Evolutionary conservation across 768 basidiomycete genomes (phyloP).

Genomic region (Lenzites betulinus): DNA sequence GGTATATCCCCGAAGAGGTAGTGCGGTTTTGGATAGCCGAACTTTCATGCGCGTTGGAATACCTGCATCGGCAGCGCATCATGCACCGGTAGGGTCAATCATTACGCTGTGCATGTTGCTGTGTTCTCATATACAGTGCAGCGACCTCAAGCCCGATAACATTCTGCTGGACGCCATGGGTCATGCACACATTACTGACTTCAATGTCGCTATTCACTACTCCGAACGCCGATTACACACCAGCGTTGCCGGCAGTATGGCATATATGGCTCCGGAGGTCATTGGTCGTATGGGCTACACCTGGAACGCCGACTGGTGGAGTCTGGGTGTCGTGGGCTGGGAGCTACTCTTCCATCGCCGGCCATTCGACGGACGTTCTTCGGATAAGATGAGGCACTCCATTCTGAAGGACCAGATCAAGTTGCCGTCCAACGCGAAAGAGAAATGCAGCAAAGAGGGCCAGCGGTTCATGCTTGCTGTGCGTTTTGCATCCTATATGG

Average conservation of each 20-base stretch:
- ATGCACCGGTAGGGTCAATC: conserved; percentile 77
- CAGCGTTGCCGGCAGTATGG: conserved; percentile 97
- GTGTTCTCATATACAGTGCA: conserved; percentile 34
- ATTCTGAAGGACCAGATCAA: conserved; percentile 79
- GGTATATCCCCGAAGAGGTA: conserved; percentile 63
- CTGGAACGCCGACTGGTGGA: conserved; percentile 96
- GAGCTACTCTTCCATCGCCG: conserved; percentile 83
- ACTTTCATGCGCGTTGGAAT: conserved; percentile 79
- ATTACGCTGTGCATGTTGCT: not conserved
- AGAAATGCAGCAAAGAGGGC: conserved; percentile 65
- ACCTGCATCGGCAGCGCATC: conserved; percentile 89
- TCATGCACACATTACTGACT: conserved; percentile 96
- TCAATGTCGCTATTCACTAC: conserved; percentile 98
- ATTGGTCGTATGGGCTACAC: conserved; percentile 89
- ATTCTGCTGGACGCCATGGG: conserved; percentile 91
- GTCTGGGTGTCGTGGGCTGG: conserved; percentile 86
- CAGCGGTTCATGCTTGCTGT: conserved; percentile 70
- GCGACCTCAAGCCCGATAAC: conserved; percentile 97
- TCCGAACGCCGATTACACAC: conserved; percentile 87
- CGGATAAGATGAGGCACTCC: conserved; percentile 84
- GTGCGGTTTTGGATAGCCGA: conserved; percentile 92
- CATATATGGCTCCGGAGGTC: conserved; percentile 99
- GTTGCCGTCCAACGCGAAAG: conserved; percentile 70
- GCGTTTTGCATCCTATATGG: conserved; percentile 31
- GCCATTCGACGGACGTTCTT: conserved; percentile 89